Evolutionary conservation across 176 grass and related monocot genomes (phyloP).

Genomic region (Aegilops speltoides): DNA sequence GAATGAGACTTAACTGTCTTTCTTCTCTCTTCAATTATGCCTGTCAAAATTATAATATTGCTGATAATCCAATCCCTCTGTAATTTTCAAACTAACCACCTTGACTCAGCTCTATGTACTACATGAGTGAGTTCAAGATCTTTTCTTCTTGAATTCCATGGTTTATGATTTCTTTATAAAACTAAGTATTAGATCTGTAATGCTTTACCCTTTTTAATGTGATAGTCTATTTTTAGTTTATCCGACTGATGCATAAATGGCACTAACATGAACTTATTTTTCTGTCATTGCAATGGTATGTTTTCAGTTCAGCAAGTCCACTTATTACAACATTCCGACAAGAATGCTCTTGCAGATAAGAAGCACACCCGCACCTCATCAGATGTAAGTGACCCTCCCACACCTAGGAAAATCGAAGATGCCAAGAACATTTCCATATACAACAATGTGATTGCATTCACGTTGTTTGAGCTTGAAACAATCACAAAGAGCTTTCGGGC

Average conservation of each 20-base stretch:
- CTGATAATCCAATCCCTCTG: neutral
- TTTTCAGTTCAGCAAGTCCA: slow-evolving; percentile 89
- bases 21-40: neutral
- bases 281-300: slow-evolving; percentile 25
- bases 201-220: neutral
- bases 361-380: slow-evolving; percentile 68
- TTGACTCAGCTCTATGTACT: neutral
- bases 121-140: neutral
- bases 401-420: slow-evolving; percentile 78
- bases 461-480: slow-evolving; percentile 94
- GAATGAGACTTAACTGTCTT: neutral
- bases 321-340: slow-evolving; percentile 73
- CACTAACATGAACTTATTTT: slow-evolving; percentile 3
- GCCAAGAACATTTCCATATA: slow-evolving; percentile 93
- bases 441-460: slow-evolving; percentile 91
- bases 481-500: slow-evolving; percentile 97
- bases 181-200: neutral
- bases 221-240: neutral
- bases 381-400: slow-evolving; percentile 76
- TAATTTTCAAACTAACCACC: neutral
- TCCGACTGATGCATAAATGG: neutral
- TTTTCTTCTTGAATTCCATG: neutral
- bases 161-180: neutral
- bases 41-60: neutral
- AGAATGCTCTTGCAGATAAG: slow-evolving; percentile 54